A percentile compares a stretch with the other conserved stretches of the same genome.
phyloP scores from a whole-genome alignment of 768 basidiomycete species.

The Podaxis rugospora region DNA sequence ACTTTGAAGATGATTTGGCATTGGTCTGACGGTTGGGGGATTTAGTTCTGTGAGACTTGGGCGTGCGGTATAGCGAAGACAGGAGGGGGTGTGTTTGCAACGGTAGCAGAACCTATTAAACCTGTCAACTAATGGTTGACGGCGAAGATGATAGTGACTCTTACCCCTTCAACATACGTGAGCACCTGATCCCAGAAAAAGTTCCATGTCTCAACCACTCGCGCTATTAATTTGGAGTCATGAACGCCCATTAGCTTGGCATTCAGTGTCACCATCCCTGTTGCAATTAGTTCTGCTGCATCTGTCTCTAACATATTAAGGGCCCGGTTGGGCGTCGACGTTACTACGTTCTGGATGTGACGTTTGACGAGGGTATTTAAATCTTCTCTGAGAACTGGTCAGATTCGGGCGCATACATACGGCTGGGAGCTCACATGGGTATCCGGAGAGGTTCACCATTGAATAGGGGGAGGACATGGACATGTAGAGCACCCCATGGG shows the following conservation, averaged over 20 bases:
- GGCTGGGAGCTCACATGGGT: constrained; percentile 58
- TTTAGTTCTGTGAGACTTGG: constrained; percentile 49
- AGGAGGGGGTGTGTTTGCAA: constrained; percentile 46
- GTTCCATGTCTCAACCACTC: constrained; percentile 85
- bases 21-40: constrained; percentile 46
- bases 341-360: constrained; percentile 72
- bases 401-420: too few relatives aligned
- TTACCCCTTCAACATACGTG: constrained; percentile 83
- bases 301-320: constrained; percentile 72
- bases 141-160: constrained; percentile 20
- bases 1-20: constrained; percentile 35
- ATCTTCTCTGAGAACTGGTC: constrained; percentile 58
- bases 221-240: constrained; percentile 70
- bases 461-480: constrained; percentile 87
- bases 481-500: constrained; percentile 82
- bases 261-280: constrained; percentile 91
- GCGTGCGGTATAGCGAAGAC: constrained; percentile 62
- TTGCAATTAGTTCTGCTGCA: constrained; percentile 75
- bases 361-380: constrained; percentile 77
- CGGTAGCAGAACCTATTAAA: constrained; percentile 28
- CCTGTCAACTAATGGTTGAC: constrained; percentile 2
- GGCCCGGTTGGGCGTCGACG: constrained; percentile 70
- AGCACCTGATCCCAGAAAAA: constrained; percentile 93
- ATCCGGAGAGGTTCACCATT: constrained; percentile 84
- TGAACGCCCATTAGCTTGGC: constrained; percentile 74